Evolutionary conservation across 768 basidiomycete genomes (phyloP).

Genomic region (Coprinellus micaceus): DNA sequence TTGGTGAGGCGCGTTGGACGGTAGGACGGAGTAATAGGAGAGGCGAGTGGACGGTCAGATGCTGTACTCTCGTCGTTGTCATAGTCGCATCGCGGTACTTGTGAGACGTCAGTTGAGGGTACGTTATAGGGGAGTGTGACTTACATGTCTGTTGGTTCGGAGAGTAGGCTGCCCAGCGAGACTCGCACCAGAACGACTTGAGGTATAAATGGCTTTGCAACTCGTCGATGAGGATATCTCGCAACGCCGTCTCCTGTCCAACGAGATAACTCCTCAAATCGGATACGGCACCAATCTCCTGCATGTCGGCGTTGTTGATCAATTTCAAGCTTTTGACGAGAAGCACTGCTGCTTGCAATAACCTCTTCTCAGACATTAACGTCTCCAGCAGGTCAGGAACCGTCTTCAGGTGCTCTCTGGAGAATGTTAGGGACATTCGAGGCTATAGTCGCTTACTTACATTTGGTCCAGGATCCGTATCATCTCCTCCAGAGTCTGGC

Average conservation of each 20-base stretch:
- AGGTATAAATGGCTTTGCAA: constrained; percentile 96
- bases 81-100: constrained; percentile 69
- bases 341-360: constrained; percentile 83
- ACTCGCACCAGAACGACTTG: constrained; percentile 94
- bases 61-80: constrained; percentile 32
- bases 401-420: constrained; percentile 82
- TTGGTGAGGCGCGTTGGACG: constrained; percentile 52
- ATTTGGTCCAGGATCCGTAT: constrained; percentile 90
- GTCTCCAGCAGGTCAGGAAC: constrained; percentile 91
- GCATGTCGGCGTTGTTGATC: constrained; percentile 88
- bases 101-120: background rate
- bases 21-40: constrained; percentile 36
- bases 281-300: constrained; percentile 90
- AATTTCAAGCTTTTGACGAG: constrained; percentile 85
- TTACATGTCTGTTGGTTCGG: constrained; percentile 75
- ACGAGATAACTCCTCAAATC: constrained; percentile 83
- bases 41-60: constrained; percentile 26
- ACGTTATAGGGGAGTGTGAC: constrained; percentile 24
- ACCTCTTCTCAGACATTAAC: constrained; percentile 92
- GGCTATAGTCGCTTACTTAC: constrained; percentile 40
- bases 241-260: constrained; percentile 83
- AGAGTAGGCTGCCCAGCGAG: constrained; percentile 82
- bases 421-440: background rate
- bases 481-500: constrained; percentile 95
- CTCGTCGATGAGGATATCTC: constrained; percentile 93